Percentiles rank a stretch among this genome's conserved stretches.
Conservation (phyloP, 345 rosid species). For the Salix koriyanagi region DNA sequence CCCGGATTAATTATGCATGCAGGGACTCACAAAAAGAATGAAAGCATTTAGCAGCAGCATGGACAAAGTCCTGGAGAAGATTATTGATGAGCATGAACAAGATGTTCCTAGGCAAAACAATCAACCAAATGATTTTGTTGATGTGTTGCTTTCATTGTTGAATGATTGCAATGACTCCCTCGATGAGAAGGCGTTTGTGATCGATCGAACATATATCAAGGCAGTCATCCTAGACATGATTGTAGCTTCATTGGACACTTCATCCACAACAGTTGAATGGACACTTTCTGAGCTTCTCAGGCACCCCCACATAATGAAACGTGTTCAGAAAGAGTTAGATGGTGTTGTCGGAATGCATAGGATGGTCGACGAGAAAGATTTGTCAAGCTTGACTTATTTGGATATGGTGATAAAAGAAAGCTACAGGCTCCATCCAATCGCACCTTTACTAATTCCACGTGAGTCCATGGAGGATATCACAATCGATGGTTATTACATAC, state of each 20-base stretch:
- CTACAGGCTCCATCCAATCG: slow-evolving; percentile 16
- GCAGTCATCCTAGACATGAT: slow-evolving; percentile 30
- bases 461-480: slow-evolving; percentile 15
- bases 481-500: slow-evolving; percentile 18
- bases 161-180: not conserved
- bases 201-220: slow-evolving; percentile 22
- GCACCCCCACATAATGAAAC: slow-evolving; percentile 16
- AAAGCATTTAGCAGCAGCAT: slow-evolving; percentile 1
- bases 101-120: not conserved
- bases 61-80: slow-evolving; percentile 19
- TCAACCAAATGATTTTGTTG: slow-evolving; percentile 16
- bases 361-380: slow-evolving; percentile 21
- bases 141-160: slow-evolving; percentile 18
- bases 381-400: slow-evolving; percentile 17
- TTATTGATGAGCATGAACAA: slow-evolving; percentile 7
- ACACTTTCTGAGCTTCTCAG: slow-evolving; percentile 24
- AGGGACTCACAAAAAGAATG: slow-evolving; percentile 12
- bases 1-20: not conserved
- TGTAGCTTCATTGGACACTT: slow-evolving; percentile 16
- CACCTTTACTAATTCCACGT: slow-evolving; percentile 14
- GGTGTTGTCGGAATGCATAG: slow-evolving; percentile 16
- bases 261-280: slow-evolving; percentile 25
- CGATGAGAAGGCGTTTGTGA: not conserved
- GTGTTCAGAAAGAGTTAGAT: slow-evolving; percentile 25
- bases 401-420: slow-evolving; percentile 24